Conservation (phyloP, 495 filamentous ascomycete genomes). For the Penicillium pulvis region DNA sequence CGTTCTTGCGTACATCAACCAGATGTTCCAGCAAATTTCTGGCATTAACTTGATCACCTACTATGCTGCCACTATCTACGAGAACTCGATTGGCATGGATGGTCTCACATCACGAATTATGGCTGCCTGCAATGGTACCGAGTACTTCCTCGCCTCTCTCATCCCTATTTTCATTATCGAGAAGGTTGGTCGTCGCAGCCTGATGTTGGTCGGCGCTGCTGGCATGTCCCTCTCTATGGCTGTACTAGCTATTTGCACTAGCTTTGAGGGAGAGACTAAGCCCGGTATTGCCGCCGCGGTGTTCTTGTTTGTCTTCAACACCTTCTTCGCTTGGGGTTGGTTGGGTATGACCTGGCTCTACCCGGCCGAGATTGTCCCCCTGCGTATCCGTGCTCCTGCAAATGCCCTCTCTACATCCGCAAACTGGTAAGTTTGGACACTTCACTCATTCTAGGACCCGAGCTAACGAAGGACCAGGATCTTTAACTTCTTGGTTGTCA, state of each 20-base stretch:
- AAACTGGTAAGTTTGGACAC: constrained; percentile 26
- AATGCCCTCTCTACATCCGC: constrained; percentile 68
- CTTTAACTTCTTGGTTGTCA: constrained; percentile 63
- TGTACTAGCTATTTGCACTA: constrained; percentile 58
- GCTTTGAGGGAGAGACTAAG: constrained; percentile 33
- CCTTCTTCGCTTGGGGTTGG: constrained; percentile 78
- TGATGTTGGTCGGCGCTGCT: constrained; percentile 71
- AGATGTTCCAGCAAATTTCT: constrained; percentile 75
- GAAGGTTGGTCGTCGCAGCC: constrained; percentile 63
- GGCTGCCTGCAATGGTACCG: constrained; percentile 70
- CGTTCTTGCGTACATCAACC: constrained; percentile 70
- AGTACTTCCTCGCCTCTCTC: constrained; percentile 74
- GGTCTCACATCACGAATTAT: constrained; percentile 64
- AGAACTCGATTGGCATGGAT: constrained; percentile 57
- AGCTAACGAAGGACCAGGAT: constrained; percentile 16
- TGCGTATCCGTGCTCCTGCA: constrained; percentile 71
- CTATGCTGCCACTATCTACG: constrained; percentile 68
- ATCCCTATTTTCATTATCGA: constrained; percentile 72
- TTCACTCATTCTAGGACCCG: neutral
- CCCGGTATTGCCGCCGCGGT: constrained; percentile 54
- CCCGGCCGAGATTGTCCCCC: constrained; percentile 71
- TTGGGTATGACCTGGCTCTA: constrained; percentile 78
- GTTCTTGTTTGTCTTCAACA: constrained; percentile 74
- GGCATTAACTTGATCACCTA: constrained; percentile 79
- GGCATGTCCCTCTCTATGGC: constrained; percentile 72